Conservation (phyloP, 768 basidiomycete species). For the Termitomyces sp. region DNA sequence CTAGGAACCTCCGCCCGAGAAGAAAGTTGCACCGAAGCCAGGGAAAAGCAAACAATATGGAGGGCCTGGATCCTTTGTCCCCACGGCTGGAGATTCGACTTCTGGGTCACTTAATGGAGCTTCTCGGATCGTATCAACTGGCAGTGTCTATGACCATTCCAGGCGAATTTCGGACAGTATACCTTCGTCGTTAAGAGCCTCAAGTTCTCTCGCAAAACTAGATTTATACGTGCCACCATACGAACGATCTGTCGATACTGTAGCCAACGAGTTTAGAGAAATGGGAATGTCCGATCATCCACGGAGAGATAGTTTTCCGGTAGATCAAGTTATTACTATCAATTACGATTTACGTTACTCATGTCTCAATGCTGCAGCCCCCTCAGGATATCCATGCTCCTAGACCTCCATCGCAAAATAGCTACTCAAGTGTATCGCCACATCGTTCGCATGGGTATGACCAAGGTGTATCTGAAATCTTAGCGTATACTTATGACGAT, state of each 20-base stretch:
- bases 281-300: constrained; percentile 48
- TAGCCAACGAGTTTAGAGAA: constrained; percentile 65
- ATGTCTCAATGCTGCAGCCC: constrained; percentile 22
- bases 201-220: constrained; percentile 54
- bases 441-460: constrained; percentile 36
- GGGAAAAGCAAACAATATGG: constrained; percentile 60
- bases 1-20: constrained; percentile 72
- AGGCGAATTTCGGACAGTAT: constrained; percentile 44
- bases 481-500: constrained; percentile 35
- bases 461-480: constrained; percentile 27
- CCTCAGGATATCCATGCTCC: constrained; percentile 30
- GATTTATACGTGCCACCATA: constrained; percentile 76
- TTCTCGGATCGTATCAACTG: constrained; percentile 25
- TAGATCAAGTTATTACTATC: constrained; percentile 23
- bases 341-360: not conserved
- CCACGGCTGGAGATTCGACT: constrained; percentile 37
- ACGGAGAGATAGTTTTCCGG: constrained; percentile 56
- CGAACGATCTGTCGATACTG: constrained; percentile 52
- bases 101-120: constrained; percentile 20
- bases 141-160: constrained; percentile 31
- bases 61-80: constrained; percentile 73
- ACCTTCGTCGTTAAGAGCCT: constrained; percentile 57
- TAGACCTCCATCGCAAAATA: constrained; percentile 29
- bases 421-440: constrained; percentile 26
- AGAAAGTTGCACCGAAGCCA: constrained; percentile 48